A percentile compares a stretch with the other conserved stretches of the same genome.
Conservation (phyloP, 257 asterid species). For the Gynochthodes officinalis region DNA sequence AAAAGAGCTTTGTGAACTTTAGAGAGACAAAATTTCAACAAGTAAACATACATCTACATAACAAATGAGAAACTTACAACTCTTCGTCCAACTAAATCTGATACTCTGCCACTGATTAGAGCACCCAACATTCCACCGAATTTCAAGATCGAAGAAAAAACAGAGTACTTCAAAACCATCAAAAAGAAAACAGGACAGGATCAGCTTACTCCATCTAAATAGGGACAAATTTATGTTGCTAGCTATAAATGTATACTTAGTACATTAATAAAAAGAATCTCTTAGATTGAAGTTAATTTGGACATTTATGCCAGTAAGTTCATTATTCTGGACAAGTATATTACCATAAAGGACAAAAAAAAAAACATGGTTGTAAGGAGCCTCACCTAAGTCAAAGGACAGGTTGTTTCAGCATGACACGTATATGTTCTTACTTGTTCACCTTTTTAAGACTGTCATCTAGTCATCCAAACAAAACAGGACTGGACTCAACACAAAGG, state of each 20-base stretch:
- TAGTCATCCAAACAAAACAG: not conserved
- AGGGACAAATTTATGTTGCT: not conserved
- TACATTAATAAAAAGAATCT: not conserved
- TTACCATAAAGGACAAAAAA: not conserved
- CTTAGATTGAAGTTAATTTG: not conserved
- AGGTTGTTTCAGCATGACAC: too few species aligned
- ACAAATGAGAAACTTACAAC: slow-evolving; percentile 12
- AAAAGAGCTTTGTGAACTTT: not conserved
- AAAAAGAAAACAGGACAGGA: not conserved
- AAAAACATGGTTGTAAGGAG: too few species aligned
- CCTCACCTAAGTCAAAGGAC: too few species aligned
- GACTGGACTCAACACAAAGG: not conserved
- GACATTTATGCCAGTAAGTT: not conserved
- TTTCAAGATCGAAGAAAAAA: slow-evolving; percentile 24
- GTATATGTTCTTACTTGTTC: too few species aligned
- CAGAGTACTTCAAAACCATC: slow-evolving; percentile 17
- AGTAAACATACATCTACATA: not conserved
- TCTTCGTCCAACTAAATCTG: slow-evolving; percentile 27
- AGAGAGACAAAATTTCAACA: not conserved
- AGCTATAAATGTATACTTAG: not conserved
- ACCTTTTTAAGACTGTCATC: too few species aligned
- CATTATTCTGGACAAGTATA: not conserved
- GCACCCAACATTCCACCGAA: slow-evolving; percentile 28
- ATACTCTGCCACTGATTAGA: slow-evolving; percentile 21
- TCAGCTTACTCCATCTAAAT: slow-evolving; percentile 8